Conservation (phyloP, 208 protist species). For the Phytomonas sp. region DNA sequence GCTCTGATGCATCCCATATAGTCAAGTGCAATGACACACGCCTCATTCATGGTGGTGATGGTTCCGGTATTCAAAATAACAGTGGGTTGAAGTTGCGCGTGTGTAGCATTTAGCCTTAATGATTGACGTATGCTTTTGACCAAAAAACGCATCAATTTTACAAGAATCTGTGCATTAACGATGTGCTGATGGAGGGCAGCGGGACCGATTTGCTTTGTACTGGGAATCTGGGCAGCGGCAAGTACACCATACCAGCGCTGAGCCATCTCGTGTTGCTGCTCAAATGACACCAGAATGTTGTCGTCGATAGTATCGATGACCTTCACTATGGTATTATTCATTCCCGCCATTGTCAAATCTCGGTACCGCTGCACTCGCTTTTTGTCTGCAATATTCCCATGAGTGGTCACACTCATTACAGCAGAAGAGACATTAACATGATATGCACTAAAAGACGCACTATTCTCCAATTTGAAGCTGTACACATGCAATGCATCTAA, state of each 20-base stretch:
- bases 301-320: background rate
- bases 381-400: background rate
- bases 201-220: background rate
- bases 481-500: background rate
- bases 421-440: background rate
- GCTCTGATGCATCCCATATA: slow-evolving; percentile 53
- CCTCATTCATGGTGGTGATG: background rate
- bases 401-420: background rate
- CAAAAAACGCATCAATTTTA: slow-evolving; percentile 1
- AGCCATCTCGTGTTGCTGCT: background rate
- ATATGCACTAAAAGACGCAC: background rate
- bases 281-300: background rate
- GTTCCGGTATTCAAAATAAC: background rate
- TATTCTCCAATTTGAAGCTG: background rate
- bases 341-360: background rate
- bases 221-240: background rate
- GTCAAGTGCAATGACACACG: slow-evolving; percentile 20
- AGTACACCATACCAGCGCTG: background rate
- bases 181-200: background rate
- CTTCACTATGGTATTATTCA: background rate
- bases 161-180: background rate
- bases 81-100: background rate
- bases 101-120: background rate
- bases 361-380: background rate
- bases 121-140: background rate